A percentile compares a stretch with the other conserved stretches of the same genome.
Conservation (phyloP, 768 basidiomycete genomes). For the Mycena belliarum region DNA sequence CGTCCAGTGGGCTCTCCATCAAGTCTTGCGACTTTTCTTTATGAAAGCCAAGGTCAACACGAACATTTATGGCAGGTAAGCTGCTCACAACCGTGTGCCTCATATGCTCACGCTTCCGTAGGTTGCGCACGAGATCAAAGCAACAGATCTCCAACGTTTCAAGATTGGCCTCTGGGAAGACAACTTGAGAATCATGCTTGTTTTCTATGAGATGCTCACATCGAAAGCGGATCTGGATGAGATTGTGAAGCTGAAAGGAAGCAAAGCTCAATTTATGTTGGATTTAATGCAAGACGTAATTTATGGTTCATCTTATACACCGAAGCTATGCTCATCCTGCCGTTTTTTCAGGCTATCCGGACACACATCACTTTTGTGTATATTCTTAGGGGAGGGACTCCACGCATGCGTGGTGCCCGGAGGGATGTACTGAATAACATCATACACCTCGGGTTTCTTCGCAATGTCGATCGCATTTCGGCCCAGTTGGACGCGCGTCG, state of each 20-base stretch:
- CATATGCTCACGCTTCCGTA: neutral
- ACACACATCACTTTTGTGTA: neutral
- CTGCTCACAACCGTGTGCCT: neutral
- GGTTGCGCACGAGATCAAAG: neutral
- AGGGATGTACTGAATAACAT: neutral
- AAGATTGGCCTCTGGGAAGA: slow-evolving; percentile 7
- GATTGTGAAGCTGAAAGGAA: slow-evolving; percentile 2
- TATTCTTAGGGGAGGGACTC: neutral
- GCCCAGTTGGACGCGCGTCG: slow-evolving; percentile 3
- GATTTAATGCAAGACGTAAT: slow-evolving; percentile 11
- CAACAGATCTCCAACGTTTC: neutral
- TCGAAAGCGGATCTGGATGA: slow-evolving; percentile 2
- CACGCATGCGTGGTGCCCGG: slow-evolving; percentile 8
- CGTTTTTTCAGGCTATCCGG: neutral
- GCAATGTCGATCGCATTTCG: slow-evolving; percentile 2
- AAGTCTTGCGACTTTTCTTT: slow-evolving; percentile 1
- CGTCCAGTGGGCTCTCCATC: neutral
- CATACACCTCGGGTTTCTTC: neutral
- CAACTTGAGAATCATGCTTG: slow-evolving; percentile 5
- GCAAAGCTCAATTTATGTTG: slow-evolving; percentile 8
- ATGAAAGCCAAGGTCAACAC: neutral
- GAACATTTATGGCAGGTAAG: slow-evolving; percentile 4
- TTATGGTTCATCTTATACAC: no score
- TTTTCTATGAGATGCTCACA: slow-evolving; percentile 5
- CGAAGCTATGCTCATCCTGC: no score